Evolutionary conservation across 164 flowering plant genomes (phyloP).

Genomic region (Sedum album): DNA sequence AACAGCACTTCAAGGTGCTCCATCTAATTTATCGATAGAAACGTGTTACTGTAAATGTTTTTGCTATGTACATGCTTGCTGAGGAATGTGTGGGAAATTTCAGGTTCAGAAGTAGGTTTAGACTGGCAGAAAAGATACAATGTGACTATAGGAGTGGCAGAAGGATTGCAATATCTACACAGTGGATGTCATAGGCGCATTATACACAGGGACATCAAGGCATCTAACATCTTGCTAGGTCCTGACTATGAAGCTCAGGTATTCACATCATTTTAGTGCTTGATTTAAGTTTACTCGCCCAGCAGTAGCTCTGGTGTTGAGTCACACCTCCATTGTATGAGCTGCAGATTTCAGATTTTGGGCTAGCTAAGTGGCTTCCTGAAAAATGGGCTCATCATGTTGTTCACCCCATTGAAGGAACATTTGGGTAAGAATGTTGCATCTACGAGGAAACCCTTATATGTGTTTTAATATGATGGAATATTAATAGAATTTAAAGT

Average conservation of each 20-base stretch:
- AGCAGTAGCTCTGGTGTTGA: background rate
- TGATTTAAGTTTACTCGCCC: too few relatives aligned
- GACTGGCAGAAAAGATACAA: constrained; percentile 68
- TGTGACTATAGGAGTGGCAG: constrained; percentile 74
- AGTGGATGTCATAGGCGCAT: constrained; percentile 72
- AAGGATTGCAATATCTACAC: constrained; percentile 82
- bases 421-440: constrained; percentile 67
- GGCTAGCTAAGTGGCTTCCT: constrained; percentile 98
- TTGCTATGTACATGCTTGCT: constrained; percentile 8
- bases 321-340: background rate
- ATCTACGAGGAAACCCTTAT: background rate
- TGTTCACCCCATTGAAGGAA: constrained; percentile 84
- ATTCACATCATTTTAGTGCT: background rate
- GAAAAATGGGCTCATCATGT: constrained; percentile 81
- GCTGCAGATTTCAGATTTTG: constrained; percentile 91
- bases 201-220: constrained; percentile 96
- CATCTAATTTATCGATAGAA: background rate
- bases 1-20: constrained; percentile 59
- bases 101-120: constrained; percentile 46
- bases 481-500: background rate
- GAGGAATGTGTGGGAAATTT: constrained; percentile 11
- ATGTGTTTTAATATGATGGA: background rate
- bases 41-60: background rate
- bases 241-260: constrained; percentile 77
- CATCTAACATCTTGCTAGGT: constrained; percentile 76